Percentiles rank a stretch among this genome's conserved stretches.
phyloP scores from a whole-genome alignment of 2,329 filamentous ascomycete genomes.

The Elsinoe perseae region DNA sequence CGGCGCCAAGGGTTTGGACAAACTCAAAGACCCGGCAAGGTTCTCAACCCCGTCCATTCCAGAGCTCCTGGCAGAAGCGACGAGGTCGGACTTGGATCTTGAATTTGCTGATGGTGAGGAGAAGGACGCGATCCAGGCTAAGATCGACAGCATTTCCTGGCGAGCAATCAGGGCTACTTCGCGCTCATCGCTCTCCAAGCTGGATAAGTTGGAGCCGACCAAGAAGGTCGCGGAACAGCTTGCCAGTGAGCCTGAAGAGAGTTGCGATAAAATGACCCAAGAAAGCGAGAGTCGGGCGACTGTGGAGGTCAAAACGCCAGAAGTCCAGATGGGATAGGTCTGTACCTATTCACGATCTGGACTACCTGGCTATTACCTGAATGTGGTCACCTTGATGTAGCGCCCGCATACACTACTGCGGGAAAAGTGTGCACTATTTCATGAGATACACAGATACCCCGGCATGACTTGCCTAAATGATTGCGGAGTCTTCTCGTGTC shows the following conservation, averaged over 20 bases:
- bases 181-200: conserved; percentile 62
- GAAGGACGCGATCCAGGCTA: conserved; percentile 52
- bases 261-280: conserved; percentile 17
- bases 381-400: background rate
- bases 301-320: conserved; percentile 16
- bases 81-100: conserved; percentile 75
- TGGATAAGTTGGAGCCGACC: conserved; percentile 82
- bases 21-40: conserved; percentile 57
- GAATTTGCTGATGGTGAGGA: conserved; percentile 66
- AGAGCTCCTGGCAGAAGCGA: conserved; percentile 64
- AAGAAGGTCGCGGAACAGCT: conserved; percentile 56
- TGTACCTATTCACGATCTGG: background rate
- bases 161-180: conserved; percentile 74
- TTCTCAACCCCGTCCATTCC: conserved; percentile 63
- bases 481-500: background rate
- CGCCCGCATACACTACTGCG: conserved; percentile 5
- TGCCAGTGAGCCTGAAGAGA: conserved; percentile 23
- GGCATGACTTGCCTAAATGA: conserved; percentile 11
- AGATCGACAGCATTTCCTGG: conserved; percentile 86
- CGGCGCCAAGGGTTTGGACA: conserved; percentile 55
- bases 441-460: background rate
- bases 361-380: background rate
- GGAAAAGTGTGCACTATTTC: conserved; percentile 1
- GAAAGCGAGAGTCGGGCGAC: conserved; percentile 18
- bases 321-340: conserved; percentile 9